phyloP scores from a whole-genome alignment of 2,329 filamentous ascomycete genomes.

The Leptographium radiaticola region DNA sequence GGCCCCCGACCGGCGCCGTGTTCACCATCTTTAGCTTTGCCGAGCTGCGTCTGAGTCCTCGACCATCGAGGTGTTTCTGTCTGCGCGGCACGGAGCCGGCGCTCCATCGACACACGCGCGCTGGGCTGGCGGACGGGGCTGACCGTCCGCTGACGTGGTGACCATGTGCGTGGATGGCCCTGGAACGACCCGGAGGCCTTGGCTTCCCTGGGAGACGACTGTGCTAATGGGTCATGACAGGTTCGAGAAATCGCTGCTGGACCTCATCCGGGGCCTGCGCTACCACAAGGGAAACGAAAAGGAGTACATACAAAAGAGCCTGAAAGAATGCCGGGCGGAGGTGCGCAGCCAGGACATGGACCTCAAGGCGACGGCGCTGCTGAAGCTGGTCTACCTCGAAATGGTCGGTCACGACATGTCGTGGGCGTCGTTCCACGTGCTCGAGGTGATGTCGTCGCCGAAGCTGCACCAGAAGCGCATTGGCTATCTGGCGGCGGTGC shows the following conservation, averaged over 20 bases:
- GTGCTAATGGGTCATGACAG: too few relatives aligned
- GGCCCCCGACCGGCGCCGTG: not conserved
- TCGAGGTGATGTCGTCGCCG: slow-evolving; percentile 95
- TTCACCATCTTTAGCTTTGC: not conserved
- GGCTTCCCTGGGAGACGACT: too few relatives aligned
- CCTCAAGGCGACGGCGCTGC: slow-evolving; percentile 85
- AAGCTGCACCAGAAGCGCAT: slow-evolving; percentile 94
- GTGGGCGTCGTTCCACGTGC: slow-evolving; percentile 95
- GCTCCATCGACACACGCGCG: not conserved
- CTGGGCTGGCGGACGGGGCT: not conserved
- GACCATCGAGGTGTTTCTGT: not conserved
- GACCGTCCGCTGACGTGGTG: too few relatives aligned
- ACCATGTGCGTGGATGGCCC: too few relatives aligned
- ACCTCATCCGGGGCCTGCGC: slow-evolving; percentile 91
- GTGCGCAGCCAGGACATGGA: slow-evolving; percentile 93
- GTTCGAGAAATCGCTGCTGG: slow-evolving; percentile 99
- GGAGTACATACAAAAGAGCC: slow-evolving; percentile 83
- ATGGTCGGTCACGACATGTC: slow-evolving; percentile 99
- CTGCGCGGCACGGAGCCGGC: not conserved
- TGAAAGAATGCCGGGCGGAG: slow-evolving; percentile 92
- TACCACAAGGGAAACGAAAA: slow-evolving; percentile 93
- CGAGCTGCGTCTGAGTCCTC: not conserved
- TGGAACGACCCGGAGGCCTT: too few relatives aligned
- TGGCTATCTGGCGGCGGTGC: slow-evolving; percentile 86
- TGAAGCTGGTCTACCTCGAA: slow-evolving; percentile 95